Conservation (phyloP, 805 yeast species). For the Suhomyces kilbournensis region DNA sequence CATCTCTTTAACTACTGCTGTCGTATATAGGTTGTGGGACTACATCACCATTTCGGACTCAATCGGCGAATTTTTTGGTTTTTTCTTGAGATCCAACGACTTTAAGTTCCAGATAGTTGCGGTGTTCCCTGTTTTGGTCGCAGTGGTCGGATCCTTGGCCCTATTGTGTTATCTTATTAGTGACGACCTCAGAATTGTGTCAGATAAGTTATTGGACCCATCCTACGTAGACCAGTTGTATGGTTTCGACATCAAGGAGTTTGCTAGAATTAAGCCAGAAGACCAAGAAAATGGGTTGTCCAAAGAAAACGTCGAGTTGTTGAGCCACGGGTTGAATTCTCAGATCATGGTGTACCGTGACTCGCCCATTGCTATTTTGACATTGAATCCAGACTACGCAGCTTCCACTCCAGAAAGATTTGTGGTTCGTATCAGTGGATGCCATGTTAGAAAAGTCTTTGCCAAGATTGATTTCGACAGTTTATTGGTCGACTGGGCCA, state of each 20-base stretch:
- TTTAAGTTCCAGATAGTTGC: slow-evolving; percentile 24
- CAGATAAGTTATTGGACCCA: slow-evolving; percentile 25
- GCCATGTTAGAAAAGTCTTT: slow-evolving; percentile 69
- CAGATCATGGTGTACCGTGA: slow-evolving; percentile 60
- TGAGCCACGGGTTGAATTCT: slow-evolving; percentile 44
- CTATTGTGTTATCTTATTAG: slow-evolving; percentile 43
- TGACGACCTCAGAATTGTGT: slow-evolving; percentile 43
- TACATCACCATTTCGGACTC: slow-evolving; percentile 30
- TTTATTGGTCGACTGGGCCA: slow-evolving; percentile 63
- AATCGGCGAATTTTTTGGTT: slow-evolving; percentile 24
- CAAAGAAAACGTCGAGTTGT: slow-evolving; percentile 23
- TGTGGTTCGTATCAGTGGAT: slow-evolving; percentile 52
- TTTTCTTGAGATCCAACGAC: slow-evolving; percentile 21
- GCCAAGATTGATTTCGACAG: slow-evolving; percentile 58
- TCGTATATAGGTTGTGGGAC: slow-evolving; percentile 25
- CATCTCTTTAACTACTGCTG: slow-evolving; percentile 16
- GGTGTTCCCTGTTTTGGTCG: slow-evolving; percentile 39
- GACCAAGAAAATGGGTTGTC: slow-evolving; percentile 14
- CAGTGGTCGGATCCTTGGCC: slow-evolving; percentile 33
- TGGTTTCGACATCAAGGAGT: slow-evolving; percentile 51
- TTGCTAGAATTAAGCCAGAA: slow-evolving; percentile 32
- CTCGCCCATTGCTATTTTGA: slow-evolving; percentile 66
- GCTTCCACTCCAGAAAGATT: slow-evolving; percentile 38
- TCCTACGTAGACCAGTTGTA: slow-evolving; percentile 35
- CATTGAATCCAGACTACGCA: slow-evolving; percentile 42